These are phyloP conservation scores for Rhododendron ferrugineum DNA, from an alignment of 148 eudicot species.

Conservation along the genomic window DNA sequence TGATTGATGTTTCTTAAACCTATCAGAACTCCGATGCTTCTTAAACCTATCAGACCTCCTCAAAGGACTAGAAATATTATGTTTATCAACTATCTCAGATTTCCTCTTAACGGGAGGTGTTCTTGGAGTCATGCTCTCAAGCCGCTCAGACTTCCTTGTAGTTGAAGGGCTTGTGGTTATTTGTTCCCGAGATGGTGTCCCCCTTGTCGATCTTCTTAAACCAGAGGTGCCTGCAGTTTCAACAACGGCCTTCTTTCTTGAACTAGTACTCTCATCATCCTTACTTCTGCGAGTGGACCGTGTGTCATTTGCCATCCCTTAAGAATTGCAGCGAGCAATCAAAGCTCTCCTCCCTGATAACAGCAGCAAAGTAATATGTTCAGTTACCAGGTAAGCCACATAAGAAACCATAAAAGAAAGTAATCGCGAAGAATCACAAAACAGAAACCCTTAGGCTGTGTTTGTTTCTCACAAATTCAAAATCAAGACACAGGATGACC, in stretches of 20 bases:
- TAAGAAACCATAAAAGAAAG: background rate
- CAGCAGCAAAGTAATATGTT: background rate
- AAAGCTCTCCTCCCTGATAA: conserved; percentile 1
- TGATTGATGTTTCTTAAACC: conserved; percentile 26
- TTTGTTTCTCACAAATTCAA: background rate
- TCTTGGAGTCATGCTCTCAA: conserved; percentile 21
- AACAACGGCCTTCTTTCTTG: conserved; percentile 16
- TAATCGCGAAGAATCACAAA: background rate
- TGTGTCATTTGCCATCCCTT: conserved; percentile 25
- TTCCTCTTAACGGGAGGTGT: conserved; percentile 23
- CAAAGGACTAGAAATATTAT: conserved; percentile 26
- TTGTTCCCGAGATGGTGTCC: conserved; percentile 26
- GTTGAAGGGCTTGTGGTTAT: conserved; percentile 26
- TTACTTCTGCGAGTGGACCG: conserved; percentile 20
- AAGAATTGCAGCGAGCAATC: background rate
- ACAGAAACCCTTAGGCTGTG: background rate
- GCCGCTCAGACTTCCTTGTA: conserved; percentile 47
- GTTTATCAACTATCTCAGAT: conserved; percentile 15
- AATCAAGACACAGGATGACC: background rate
- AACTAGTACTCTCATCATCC: conserved; percentile 20
- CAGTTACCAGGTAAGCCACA: background rate
- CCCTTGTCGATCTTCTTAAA: conserved; percentile 43
- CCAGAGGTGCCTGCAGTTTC: conserved; percentile 21
- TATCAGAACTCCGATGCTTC: conserved; percentile 40
- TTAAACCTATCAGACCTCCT: conserved; percentile 46